Base-by-base conservation (phyloP, 148 eudicot genomes). In the Fallopia convolvulus region DNA sequence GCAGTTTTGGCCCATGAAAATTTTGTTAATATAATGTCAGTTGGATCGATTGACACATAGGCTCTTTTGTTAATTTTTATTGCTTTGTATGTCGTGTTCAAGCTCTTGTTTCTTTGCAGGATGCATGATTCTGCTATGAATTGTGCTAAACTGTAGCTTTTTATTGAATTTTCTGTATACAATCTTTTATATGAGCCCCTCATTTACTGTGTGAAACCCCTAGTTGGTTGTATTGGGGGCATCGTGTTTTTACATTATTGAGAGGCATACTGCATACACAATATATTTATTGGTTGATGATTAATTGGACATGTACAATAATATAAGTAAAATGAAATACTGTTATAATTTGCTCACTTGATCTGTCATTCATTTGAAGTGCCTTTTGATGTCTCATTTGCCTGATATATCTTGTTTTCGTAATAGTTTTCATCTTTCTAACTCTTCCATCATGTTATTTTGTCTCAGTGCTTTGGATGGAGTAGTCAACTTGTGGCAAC, bases 401-500 rank as follows among this genome's bases (percentile, higher is more conserved):
- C 46, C 21, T 36, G 13, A 6, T 49, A 39, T 17, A 40, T 40
- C 42, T 48, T 75, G 48, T 39, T 46, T 30, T 42, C 44, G 63
- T 76, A 33, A 63, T 39, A 20, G 50, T 36, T 40, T 46, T 77
- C 2, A 23, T 66, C 70, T 52, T 11, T 12, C 15, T 80, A 66
- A 77, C 75, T 36, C 52, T 60, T 44, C 39, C 36, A 21, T 46
- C 32, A 44, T 72, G 33, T 73, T 48, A 41, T 39, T 23, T 74
- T 81, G 72, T 36, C 66, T 74, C 96, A 94, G 99, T 85, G 92
- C 97, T 55, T 82, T 94, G 83, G 99, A 94, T 89, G 99, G 99
- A 81, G 81, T 88, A 50, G 83, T 94, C 79, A 88, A 92, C 85
- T 82, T 94, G 79, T 94, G 99, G 99, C 90, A 94, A 85, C 58